Base-by-base conservation (phyloP, 1,139 yeast genomes). In the Eremothecium gossypii region DNA sequence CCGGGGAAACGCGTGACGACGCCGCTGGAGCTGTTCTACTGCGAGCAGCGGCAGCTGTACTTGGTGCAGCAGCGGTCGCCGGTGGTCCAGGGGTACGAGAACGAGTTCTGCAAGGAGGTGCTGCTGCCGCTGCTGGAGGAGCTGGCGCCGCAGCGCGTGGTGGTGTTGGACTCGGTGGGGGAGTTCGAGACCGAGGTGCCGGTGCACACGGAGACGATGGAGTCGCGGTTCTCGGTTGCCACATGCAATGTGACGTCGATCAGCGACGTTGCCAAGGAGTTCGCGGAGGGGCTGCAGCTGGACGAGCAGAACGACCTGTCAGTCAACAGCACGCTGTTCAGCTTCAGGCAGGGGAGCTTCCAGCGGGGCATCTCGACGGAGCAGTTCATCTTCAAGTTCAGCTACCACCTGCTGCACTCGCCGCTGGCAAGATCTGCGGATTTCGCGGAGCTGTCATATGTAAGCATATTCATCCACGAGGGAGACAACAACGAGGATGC, bases 401-500 rank as follows among this genome's bases (percentile, higher is more conserved):
- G 52, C 8, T 58, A 53, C 42, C 64, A 59, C 45, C 29, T 60
- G 26, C 40, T 56, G 14, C 55, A 58, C 38, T 43, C 49, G 9
- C 35, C 48, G 7, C 28, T 42, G 7, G 30, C 46, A n/a, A 27
- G 39, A 34, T 33, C 34, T 8, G 13, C 37, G 1, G n/a, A 26
- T 9, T 37, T 58, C 27, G 45, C 45, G 17, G 39, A 40, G 20
- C 52, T 60, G 20, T 49, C 43, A 14, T 61, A 60, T 38, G 44
- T 53, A 14, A 53, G 55, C 13, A 68, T 76, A 13, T 79, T 71
- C 57, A 93, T 81, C 2, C 86, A 84, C 57, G 96, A 89, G 60
- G 96, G 97, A 27, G 96, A 87, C 61, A 89, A 89, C 59, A 74
- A 80, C 38, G 61, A 65, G 23, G 96, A 87, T 58, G 94, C 94